These are phyloP conservation scores for Oryza punctata DNA, from an alignment of 176 grass and related monocot species.

Conservation along the genomic window DNA sequence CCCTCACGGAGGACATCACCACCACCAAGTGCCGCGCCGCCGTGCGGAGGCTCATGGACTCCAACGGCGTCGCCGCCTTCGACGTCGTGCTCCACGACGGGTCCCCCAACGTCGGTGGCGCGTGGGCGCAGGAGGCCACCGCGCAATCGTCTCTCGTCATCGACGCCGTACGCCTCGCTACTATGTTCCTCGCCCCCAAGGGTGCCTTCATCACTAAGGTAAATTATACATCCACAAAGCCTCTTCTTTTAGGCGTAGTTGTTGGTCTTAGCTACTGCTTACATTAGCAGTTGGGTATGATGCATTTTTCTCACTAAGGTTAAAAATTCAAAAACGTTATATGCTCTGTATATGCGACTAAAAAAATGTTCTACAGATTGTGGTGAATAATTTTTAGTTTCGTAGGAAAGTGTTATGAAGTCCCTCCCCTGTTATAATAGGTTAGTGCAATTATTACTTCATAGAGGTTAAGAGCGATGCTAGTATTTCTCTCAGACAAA, in stretches of 20 bases:
- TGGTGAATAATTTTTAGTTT: too few relatives aligned
- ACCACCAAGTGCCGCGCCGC: slow-evolving; percentile 80
- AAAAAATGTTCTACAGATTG: not conserved
- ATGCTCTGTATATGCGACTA: not conserved
- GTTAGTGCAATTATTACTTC: not conserved
- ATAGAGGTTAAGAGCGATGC: not conserved
- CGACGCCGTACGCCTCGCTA: slow-evolving; percentile 71
- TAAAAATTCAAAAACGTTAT: not conserved
- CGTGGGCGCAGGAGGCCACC: slow-evolving; percentile 93
- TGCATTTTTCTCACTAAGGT: not conserved
- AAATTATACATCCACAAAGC: not conserved
- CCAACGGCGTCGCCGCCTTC: slow-evolving; percentile 64
- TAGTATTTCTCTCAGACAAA: not conserved
- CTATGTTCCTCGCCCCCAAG: slow-evolving; percentile 81
- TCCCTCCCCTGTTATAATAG: not conserved
- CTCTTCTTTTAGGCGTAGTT: not conserved
- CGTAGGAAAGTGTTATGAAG: too few relatives aligned
- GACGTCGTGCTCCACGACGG: slow-evolving; percentile 92
- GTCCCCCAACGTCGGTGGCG: slow-evolving; percentile 88
- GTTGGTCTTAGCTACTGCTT: not conserved
- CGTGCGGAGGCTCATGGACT: slow-evolving; percentile 74
- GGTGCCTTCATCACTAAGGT: slow-evolving; percentile 93
- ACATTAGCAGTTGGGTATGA: not conserved
- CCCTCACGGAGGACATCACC: slow-evolving; percentile 92
- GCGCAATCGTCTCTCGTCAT: slow-evolving; percentile 78